Base-by-base conservation (phyloP, 768 basidiomycete species). In the Psilocybe cyanescens region DNA sequence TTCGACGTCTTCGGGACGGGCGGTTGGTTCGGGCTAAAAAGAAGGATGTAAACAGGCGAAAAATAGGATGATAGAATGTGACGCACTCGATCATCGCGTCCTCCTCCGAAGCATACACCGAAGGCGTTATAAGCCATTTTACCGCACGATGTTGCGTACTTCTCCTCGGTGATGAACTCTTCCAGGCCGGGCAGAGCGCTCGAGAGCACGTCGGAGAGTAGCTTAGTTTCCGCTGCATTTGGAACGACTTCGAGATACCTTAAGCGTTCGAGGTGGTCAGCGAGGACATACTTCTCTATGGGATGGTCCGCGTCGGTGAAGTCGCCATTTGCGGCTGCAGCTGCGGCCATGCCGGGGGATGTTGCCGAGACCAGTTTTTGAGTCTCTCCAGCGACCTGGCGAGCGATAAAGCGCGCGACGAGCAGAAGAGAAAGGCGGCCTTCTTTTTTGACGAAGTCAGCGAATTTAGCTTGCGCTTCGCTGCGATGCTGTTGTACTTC, bases 61-160 rank as follows among this genome's bases (percentile, higher is more conserved):
- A 39, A 41, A 17, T 19, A 63, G 8, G 56, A 50, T 52, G 55
- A 46, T 5, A n/a, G 14, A 44, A 44, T 11, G 14, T 44, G 55
- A 67, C 76, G 60, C 49, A 92, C 92, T 83, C 84, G 91, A 68
- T 91, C 85, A 62, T 86, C 83, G 30, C 92, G 79, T 17, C 91
- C 92, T 31, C 80, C 83, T 56, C 76, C 81, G 65, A 80, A 88
- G 71, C 79, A 86, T 53, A 95, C 85, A 59, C 93, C 93, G 68
- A 86, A 90, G 2, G 86, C 81, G 66, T 94, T 94, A 74, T 92
- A 94, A 3, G 79, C 74, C 79, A 94, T 86, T 72, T 86, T 92
- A 16, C 90, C 90, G 44, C 84, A 71, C 51, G 90, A 79, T 16
- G 79, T 78, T 8, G 82, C 76, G 63, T 91, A 83, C 24, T 85